Percentiles rank a stretch among this genome's conserved stretches.
phyloP scores from a whole-genome alignment of 2,329 filamentous ascomycete genomes.

The Fusarium pseudonygamai region DNA sequence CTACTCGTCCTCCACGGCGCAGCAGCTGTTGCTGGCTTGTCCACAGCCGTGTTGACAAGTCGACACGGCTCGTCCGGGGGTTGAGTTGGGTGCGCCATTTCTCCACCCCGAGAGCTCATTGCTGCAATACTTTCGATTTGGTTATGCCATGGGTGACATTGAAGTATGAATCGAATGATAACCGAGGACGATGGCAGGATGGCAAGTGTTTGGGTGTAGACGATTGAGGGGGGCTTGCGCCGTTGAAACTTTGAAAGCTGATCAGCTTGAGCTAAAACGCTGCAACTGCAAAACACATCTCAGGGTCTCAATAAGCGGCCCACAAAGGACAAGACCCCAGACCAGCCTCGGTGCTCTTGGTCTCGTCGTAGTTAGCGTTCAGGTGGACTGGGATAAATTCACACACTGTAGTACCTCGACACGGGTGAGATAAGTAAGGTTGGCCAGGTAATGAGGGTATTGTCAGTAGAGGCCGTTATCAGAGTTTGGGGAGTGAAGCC shows the following conservation, averaged over 20 bases:
- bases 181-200: neutral
- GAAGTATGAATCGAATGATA: neutral
- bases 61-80: slow-evolving; percentile 26
- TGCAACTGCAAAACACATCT: slow-evolving; percentile 15
- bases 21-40: slow-evolving; percentile 20
- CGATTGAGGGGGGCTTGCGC: slow-evolving; percentile 30
- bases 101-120: slow-evolving; percentile 38
- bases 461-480: neutral
- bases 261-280: slow-evolving; percentile 19
- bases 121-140: slow-evolving; percentile 32
- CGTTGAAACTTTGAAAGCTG: slow-evolving; percentile 31
- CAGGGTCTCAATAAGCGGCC: slow-evolving; percentile 18
- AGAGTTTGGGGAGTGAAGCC: neutral
- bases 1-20: slow-evolving; percentile 19
- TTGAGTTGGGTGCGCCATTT: slow-evolving; percentile 40
- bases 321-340: slow-evolving; percentile 24
- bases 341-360: slow-evolving; percentile 10
- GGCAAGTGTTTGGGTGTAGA: neutral
- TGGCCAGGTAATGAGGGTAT: neutral
- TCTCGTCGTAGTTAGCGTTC: slow-evolving; percentile 25
- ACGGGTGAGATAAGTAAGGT: neutral
- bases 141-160: slow-evolving; percentile 21
- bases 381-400: neutral
- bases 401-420: neutral
- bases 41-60: slow-evolving; percentile 40